A percentile compares a stretch with the other conserved stretches of the same genome.
Conservation (phyloP, 768 basidiomycete genomes). For the Kwoniella dendrophila region DNA sequence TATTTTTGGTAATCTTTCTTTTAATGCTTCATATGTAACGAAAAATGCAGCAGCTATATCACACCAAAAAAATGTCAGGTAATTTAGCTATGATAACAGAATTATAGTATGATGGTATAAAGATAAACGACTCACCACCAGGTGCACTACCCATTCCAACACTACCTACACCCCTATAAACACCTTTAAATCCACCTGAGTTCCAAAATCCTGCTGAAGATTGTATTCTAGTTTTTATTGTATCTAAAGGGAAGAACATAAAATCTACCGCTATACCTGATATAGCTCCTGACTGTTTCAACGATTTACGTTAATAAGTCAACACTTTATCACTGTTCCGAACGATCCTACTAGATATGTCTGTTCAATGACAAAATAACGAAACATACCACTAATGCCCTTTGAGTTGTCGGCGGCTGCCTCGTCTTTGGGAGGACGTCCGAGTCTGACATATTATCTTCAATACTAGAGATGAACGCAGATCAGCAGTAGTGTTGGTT, state of each 20-base stretch:
- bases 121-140: slow-evolving; percentile 66
- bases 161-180: slow-evolving; percentile 92
- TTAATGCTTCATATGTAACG: slow-evolving; percentile 86
- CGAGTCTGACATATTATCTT: neutral
- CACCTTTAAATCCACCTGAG: slow-evolving; percentile 83
- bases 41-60: slow-evolving; percentile 89
- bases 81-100: neutral
- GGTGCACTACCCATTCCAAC: slow-evolving; percentile 94
- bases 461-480: too few relatives aligned
- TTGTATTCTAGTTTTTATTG: slow-evolving; percentile 92
- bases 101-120: neutral
- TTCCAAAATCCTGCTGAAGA: slow-evolving; percentile 78
- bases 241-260: slow-evolving; percentile 95
- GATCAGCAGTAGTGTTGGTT: too few relatives aligned
- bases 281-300: slow-evolving; percentile 74
- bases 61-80: neutral
- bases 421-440: neutral
- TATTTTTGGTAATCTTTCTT: slow-evolving; percentile 69
- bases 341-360: neutral
- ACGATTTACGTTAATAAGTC: neutral
- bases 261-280: slow-evolving; percentile 93
- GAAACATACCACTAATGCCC: slow-evolving; percentile 16
- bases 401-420: slow-evolving; percentile 16
- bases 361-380: neutral
- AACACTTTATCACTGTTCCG: neutral